phyloP scores from a whole-genome alignment of 2,329 filamentous ascomycete genomes.

The Diplodia seriata region DNA sequence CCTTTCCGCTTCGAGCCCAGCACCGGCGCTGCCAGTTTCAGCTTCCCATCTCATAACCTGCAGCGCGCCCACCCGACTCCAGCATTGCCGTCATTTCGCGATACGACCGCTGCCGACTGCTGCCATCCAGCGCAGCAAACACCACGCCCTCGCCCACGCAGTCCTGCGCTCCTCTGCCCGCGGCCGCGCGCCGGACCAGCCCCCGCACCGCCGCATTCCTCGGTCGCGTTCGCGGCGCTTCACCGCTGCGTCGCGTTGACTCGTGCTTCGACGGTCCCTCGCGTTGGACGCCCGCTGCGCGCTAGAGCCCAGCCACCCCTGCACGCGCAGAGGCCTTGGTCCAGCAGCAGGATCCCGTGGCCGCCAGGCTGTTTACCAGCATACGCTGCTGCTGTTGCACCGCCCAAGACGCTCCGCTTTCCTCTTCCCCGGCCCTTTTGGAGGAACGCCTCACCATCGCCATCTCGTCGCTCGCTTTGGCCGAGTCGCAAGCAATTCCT shows the following conservation, averaged over 20 bases:
- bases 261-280: conserved; percentile 26
- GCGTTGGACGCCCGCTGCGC: conserved; percentile 25
- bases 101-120: conserved; percentile 7
- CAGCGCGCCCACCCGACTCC: conserved; percentile 20
- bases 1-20: conserved; percentile 29
- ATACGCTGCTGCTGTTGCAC: conserved; percentile 25
- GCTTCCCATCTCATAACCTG: conserved; percentile 28
- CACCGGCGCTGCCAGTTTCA: conserved; percentile 29
- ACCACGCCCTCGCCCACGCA: neutral
- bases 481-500: conserved; percentile 20
- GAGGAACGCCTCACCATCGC: conserved; percentile 8
- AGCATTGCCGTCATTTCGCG: conserved; percentile 26
- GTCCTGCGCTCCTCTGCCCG: neutral
- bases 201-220: conserved; percentile 17
- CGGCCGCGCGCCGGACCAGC: too few species aligned
- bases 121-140: neutral
- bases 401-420: conserved; percentile 18
- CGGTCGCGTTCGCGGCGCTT: conserved; percentile 21
- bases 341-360: conserved; percentile 28
- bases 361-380: conserved; percentile 29
- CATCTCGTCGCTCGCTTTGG: conserved; percentile 20
- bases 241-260: conserved; percentile 30
- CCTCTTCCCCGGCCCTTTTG: conserved; percentile 21
- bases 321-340: conserved; percentile 27
- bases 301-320: conserved; percentile 30